A percentile compares a stretch with the other conserved stretches of the same genome.
These are phyloP conservation scores for Pseudoneurospora amorphoporcata DNA, from an alignment of 495 filamentous ascomycete genomes.

Conservation along the genomic window DNA sequence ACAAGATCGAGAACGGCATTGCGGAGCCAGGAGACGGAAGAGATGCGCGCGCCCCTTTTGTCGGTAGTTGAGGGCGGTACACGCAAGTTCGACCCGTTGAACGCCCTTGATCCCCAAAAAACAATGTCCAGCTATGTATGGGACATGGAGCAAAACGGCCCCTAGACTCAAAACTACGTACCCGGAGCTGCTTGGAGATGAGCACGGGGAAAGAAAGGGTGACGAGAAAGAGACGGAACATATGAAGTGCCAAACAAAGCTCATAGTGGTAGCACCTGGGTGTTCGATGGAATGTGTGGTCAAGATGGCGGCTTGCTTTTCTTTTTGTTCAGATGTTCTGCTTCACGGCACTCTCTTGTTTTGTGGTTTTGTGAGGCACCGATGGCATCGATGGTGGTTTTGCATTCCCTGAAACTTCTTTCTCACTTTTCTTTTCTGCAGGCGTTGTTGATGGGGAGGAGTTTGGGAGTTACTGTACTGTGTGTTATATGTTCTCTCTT, in stretches of 20 bases:
- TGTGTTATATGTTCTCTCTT: not conserved
- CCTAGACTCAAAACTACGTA: not conserved
- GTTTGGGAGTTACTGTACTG: not conserved
- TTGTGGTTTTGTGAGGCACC: not conserved
- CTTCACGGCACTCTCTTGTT: not conserved
- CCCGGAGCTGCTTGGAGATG: not conserved
- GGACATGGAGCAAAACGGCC: accelerated
- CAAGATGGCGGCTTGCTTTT: not conserved
- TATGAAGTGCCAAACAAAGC: not conserved
- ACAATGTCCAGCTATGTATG: not conserved
- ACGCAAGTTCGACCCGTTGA: not conserved
- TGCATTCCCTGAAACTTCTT: not conserved
- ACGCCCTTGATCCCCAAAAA: not conserved
- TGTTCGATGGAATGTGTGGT: too few relatives aligned
- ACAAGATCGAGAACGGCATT: not conserved
- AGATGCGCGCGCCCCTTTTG: not conserved
- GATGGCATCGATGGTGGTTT: not conserved
- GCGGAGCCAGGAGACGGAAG: not conserved
- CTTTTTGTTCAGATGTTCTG: not conserved
- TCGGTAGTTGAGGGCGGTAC: not conserved
- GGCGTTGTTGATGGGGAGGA: not conserved
- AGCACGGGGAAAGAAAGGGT: not conserved
- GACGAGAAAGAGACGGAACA: not conserved
- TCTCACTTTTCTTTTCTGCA: not conserved
- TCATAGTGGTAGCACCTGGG: too few relatives aligned